These are phyloP conservation scores for Collybia mongolica DNA, from an alignment of 768 basidiomycete species.

Conservation along the genomic window DNA sequence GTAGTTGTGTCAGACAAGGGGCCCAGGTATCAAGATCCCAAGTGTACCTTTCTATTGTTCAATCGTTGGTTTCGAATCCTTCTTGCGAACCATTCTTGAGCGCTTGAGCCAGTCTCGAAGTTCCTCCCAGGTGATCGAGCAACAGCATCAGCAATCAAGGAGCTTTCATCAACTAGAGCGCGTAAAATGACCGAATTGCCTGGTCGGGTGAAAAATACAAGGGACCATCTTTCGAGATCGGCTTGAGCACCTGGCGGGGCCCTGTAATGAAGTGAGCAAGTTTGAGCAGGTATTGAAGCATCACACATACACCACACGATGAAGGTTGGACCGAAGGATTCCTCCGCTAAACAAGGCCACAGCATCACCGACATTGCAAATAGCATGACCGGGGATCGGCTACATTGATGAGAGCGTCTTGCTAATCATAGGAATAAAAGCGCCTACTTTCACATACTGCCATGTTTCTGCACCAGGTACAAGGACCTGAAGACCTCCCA, in stretches of 20 bases:
- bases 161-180: constrained; percentile 51
- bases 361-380: constrained; percentile 48
- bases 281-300: background rate
- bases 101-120: constrained; percentile 34
- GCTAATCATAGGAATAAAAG: background rate
- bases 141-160: constrained; percentile 45
- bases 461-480: constrained; percentile 59
- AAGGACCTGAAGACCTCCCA: constrained; percentile 71
- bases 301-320: constrained; percentile 15
- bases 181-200: constrained; percentile 50
- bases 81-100: constrained; percentile 43
- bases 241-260: constrained; percentile 61
- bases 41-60: constrained; percentile 38
- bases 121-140: constrained; percentile 33
- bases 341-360: constrained; percentile 18
- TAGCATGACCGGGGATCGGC: constrained; percentile 52
- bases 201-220: constrained; percentile 69
- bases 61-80: constrained; percentile 44
- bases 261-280: constrained; percentile 22
- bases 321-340: constrained; percentile 19
- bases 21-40: too few species aligned
- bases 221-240: constrained; percentile 56
- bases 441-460: constrained; percentile 65
- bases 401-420: constrained; percentile 1
- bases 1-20: too few species aligned